Conservation (phyloP, 2,329 filamentous ascomycete species). For the Neofusicoccum umdonicola region DNA sequence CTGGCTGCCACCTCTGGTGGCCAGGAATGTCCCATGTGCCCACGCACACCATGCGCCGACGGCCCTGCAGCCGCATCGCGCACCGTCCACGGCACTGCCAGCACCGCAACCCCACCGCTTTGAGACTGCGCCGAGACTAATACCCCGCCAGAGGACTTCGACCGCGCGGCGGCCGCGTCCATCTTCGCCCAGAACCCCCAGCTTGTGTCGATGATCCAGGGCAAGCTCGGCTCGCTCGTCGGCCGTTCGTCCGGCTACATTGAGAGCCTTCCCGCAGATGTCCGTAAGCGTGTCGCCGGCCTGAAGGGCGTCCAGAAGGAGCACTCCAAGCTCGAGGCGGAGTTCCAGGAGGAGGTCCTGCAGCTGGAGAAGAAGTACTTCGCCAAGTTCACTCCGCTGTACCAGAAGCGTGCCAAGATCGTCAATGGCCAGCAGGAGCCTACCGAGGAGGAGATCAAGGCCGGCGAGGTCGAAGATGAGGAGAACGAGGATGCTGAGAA, state of each 20-base stretch:
- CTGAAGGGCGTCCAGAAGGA: conserved; percentile 98
- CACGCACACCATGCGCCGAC: neutral
- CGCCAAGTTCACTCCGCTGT: conserved; percentile 95
- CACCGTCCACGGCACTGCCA: neutral
- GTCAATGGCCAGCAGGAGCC: conserved; percentile 86
- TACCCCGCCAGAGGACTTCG: conserved; percentile 72
- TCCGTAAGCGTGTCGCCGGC: conserved; percentile 90
- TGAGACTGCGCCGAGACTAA: conserved; percentile 32
- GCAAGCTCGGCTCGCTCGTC: conserved; percentile 87
- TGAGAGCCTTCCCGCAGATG: conserved; percentile 84
- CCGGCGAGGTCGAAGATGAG: conserved; percentile 77
- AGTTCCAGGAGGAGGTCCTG: conserved; percentile 98
- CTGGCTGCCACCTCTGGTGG: neutral
- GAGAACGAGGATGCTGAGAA: conserved; percentile 61
- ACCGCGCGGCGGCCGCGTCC: conserved; percentile 80
- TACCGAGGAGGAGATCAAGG: conserved; percentile 79
- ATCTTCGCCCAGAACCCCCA: conserved; percentile 95
- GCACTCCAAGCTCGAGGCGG: conserved; percentile 94
- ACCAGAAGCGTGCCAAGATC: conserved; percentile 90
- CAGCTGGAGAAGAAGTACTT: conserved; percentile 99
- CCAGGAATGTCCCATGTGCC: conserved; percentile 7
- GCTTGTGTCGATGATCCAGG: conserved; percentile 96
- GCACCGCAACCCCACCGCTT: too few relatives aligned
- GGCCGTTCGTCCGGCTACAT: conserved; percentile 96
- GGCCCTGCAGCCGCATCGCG: neutral